Evolutionary conservation across 2,329 filamentous ascomycete species (phyloP).

Genomic region (Ophiocordyceps camponoti-leonardi): DNA sequence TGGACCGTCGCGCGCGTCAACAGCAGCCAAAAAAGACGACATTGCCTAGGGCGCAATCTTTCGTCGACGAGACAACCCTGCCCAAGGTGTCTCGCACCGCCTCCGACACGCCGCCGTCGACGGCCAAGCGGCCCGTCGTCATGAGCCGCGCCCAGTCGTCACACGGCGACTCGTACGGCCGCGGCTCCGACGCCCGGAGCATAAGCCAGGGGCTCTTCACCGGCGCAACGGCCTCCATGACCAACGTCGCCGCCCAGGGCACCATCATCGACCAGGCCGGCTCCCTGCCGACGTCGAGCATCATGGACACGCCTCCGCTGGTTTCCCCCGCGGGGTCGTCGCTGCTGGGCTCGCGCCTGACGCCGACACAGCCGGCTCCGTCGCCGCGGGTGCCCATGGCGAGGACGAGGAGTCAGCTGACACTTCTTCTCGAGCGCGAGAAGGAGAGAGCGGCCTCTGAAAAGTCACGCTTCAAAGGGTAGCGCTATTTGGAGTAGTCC

Average conservation of each 20-base stretch:
- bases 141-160: conserved; percentile 15
- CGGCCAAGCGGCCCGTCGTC: conserved; percentile 4
- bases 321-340: conserved; percentile 8
- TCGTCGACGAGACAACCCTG: neutral
- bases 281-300: conserved; percentile 11
- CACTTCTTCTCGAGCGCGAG: conserved; percentile 37
- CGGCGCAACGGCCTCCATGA: conserved; percentile 20
- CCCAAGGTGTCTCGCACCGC: neutral
- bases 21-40: neutral
- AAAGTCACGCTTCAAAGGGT: conserved; percentile 11
- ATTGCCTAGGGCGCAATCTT: neutral
- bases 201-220: conserved; percentile 14
- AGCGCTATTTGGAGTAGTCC: conserved; percentile 1
- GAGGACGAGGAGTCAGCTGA: conserved; percentile 44
- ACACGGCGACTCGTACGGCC: conserved; percentile 11
- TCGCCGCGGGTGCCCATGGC: conserved; percentile 29
- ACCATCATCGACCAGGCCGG: conserved; percentile 24
- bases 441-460: conserved; percentile 17
- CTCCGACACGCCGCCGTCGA: no score
- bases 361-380: conserved; percentile 30
- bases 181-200: conserved; percentile 4
- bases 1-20: neutral
- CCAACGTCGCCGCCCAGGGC: conserved; percentile 22
- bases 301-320: conserved; percentile 5
- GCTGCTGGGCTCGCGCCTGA: conserved; percentile 21